A percentile compares a stretch with the other conserved stretches of the same genome.
Conservation (phyloP, 2,329 filamentous ascomycete genomes). For the Stachybotrys elegans region DNA sequence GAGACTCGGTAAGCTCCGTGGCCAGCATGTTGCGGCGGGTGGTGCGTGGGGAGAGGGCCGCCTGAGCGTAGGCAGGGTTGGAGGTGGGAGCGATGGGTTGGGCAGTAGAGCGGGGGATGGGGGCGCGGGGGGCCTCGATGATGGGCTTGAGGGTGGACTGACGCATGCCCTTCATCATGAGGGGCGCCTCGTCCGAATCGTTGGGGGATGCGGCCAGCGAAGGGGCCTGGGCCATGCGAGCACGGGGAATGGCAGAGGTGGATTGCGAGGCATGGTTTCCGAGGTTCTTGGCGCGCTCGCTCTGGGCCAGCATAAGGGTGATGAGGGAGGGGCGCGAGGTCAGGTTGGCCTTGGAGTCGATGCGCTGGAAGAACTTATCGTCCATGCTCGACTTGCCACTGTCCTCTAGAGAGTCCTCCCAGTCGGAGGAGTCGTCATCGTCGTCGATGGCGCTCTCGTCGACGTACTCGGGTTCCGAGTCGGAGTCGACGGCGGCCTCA, state of each 20-base stretch:
- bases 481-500: constrained; percentile 48
- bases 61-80: constrained; percentile 59
- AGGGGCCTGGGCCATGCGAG: constrained; percentile 44
- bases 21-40: constrained; percentile 94
- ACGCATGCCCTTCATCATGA: constrained; percentile 59
- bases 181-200: constrained; percentile 57
- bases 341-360: constrained; percentile 81
- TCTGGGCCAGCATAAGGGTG: constrained; percentile 79
- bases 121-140: constrained; percentile 58
- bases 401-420: constrained; percentile 68
- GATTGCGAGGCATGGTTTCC: constrained; percentile 63
- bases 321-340: constrained; percentile 84
- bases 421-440: constrained; percentile 57
- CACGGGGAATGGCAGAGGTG: constrained; percentile 63
- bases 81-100: constrained; percentile 77
- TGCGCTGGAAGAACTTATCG: constrained; percentile 81
- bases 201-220: constrained; percentile 46
- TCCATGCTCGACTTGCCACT: constrained; percentile 80
- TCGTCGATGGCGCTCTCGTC: constrained; percentile 81
- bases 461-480: constrained; percentile 56
- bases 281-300: constrained; percentile 65
- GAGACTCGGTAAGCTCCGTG: constrained; percentile 87
- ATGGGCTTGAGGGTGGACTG: constrained; percentile 47
- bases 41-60: constrained; percentile 82
- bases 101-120: constrained; percentile 52